Percentiles rank a stretch among this genome's conserved stretches.
Evolutionary conservation across 2,329 filamentous ascomycete species (phyloP).

Genomic region (Lecanicillium sp.): DNA sequence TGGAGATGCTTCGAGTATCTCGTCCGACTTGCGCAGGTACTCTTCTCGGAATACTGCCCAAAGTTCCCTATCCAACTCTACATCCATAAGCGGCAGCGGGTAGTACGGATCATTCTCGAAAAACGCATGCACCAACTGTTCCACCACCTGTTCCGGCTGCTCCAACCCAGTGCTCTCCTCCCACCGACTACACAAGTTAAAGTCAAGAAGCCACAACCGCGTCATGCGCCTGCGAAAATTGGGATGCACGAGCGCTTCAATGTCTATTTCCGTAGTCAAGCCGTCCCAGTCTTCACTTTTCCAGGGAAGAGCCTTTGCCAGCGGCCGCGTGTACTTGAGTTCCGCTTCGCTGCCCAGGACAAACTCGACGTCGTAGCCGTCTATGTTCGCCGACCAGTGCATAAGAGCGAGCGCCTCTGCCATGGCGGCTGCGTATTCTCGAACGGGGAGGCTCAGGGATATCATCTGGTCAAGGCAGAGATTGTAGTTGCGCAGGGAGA

Average conservation of each 20-base stretch:
- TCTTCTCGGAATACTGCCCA: not conserved
- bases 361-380: constrained; percentile 16
- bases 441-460: constrained; percentile 7
- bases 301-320: not conserved
- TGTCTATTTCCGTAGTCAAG: constrained; percentile 3
- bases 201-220: constrained; percentile 21
- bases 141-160: constrained; percentile 10
- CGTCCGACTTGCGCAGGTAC: not conserved
- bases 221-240: constrained; percentile 7
- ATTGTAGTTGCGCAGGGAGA: constrained; percentile 16
- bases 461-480: constrained; percentile 15
- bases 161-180: constrained; percentile 7
- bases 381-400: constrained; percentile 15
- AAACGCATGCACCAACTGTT: constrained; percentile 13
- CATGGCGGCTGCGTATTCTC: constrained; percentile 10
- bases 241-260: constrained; percentile 1
- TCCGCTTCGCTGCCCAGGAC: constrained; percentile 11
- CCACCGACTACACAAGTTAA: constrained; percentile 16
- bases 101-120: constrained; percentile 19
- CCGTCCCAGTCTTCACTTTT: not conserved
- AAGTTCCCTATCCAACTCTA: constrained; percentile 3
- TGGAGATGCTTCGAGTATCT: not conserved
- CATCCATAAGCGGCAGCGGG: constrained; percentile 12
- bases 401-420: constrained; percentile 15
- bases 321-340: not conserved